Evolutionary conservation across 306 rosid genomes (phyloP), one percentile per base, ranked within the genome.

Genomic region (Ceratonia siliqua): DNA sequence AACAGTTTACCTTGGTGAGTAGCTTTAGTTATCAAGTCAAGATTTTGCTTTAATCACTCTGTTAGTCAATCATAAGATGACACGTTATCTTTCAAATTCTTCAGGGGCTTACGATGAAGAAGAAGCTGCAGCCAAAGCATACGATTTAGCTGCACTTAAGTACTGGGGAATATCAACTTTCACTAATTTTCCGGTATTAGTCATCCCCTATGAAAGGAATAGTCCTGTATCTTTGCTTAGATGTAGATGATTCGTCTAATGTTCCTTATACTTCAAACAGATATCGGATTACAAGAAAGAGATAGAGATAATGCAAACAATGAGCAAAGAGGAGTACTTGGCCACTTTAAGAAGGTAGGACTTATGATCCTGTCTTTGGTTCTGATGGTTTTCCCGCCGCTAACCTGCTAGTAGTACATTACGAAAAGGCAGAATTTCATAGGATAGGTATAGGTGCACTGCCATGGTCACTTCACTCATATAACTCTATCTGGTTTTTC

Each of bases 91-190:
- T 18, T 35, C 18, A 35, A 52, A 52, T 50, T 46, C 50, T 18
- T 1, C 78, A 91, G 96, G 97, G 41, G 97, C 95, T 79, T 92
- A 92, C 13, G 95, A 87, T 55, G 96, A 89, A 77, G 93, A 92
- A 82, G 87, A 88, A 78, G 83, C 91, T 12, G 97, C 96, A 15
- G 97, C 97, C 52, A 82, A 96, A 68, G 97, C 96, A 57, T 87
- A 92, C 67, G 96, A 92, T 80, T 76, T 92, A 79, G 97, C 93
- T 35, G 96, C 97, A 63, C 80, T 89, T 5, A 92, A 87, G 78
- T 89, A 92, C 48, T 89, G 97, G 96, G 95, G 97, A 46, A 56
- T 89, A 14, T 69, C 91, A 18, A 89, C 93, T 67, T 79, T 83
- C 89, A 92, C 93, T 62, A 92, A 89, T 74, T 92, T 89, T 32